Conservation (phyloP, 371 early-diverging fungal species). For the Lichtheimia ramosa region DNA sequence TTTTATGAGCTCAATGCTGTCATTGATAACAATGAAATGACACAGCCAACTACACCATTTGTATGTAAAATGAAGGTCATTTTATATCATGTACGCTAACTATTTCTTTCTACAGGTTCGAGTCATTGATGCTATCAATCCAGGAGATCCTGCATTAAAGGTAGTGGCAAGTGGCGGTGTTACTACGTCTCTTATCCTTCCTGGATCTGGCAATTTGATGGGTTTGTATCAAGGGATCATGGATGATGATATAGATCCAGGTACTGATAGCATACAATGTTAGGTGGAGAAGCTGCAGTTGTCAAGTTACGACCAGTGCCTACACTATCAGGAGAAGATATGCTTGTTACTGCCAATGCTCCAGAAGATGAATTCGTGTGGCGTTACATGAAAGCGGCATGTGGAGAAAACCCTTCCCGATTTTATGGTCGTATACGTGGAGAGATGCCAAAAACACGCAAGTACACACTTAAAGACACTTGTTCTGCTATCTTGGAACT, state of each 20-base stretch:
- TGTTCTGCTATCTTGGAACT: too few relatives aligned
- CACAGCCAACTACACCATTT: constrained; percentile 61
- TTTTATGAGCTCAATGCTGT: constrained; percentile 56
- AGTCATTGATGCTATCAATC: constrained; percentile 61
- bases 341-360: constrained; percentile 64
- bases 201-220: constrained; percentile 78
- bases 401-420: constrained; percentile 75
- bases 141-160: constrained; percentile 65
- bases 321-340: constrained; percentile 63
- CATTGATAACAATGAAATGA: constrained; percentile 72
- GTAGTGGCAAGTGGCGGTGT: constrained; percentile 77
- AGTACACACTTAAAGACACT: too few relatives aligned
- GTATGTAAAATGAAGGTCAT: constrained; percentile 12
- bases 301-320: constrained; percentile 61
- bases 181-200: constrained; percentile 73
- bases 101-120: constrained; percentile 30
- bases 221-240: too few relatives aligned
- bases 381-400: constrained; percentile 88
- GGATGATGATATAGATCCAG: too few relatives aligned
- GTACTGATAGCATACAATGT: too few relatives aligned
- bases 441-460: constrained; percentile 37
- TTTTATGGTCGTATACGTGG: constrained; percentile 11
- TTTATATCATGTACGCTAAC: too few relatives aligned
- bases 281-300: constrained; percentile 77
- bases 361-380: constrained; percentile 46